phyloP scores from a whole-genome alignment of 352 stramenopile species.

The Halophytophthora batemanensis region DNA sequence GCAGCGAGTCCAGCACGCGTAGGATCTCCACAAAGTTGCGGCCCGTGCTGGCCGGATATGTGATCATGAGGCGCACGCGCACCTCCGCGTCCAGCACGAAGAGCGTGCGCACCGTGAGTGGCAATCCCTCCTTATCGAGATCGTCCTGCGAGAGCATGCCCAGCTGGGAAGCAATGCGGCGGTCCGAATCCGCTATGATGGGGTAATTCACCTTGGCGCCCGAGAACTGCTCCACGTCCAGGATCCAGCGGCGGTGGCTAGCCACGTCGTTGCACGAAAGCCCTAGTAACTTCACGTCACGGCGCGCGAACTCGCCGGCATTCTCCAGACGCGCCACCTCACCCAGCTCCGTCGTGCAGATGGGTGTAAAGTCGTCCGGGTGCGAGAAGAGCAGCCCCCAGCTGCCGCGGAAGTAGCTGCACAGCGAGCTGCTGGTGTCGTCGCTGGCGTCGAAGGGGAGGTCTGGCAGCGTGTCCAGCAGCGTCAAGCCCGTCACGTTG shows the following conservation, averaged over 20 bases:
- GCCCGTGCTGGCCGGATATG: constrained; percentile 90
- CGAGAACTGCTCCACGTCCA: constrained; percentile 80
- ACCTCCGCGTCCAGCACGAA: constrained; percentile 91
- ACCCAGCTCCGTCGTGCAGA: constrained; percentile 93
- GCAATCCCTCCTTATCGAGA: constrained; percentile 68
- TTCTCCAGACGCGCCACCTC: constrained; percentile 82
- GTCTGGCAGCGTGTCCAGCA: constrained; percentile 59
- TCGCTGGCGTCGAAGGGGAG: constrained; percentile 57
- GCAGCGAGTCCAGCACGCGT: constrained; percentile 87
- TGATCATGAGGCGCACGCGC: constrained; percentile 88
- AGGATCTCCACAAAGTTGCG: constrained; percentile 94
- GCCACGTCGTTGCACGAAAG: constrained; percentile 76
- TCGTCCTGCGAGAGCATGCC: constrained; percentile 89
- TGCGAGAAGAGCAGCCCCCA: constrained; percentile 84
- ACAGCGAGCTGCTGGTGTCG: constrained; percentile 45
- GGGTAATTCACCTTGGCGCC: constrained; percentile 82
- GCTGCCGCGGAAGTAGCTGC: constrained; percentile 57
- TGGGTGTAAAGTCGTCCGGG: constrained; percentile 90
- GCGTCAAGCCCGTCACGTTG: constrained; percentile 48
- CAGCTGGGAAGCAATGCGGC: constrained; percentile 72
- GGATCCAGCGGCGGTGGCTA: constrained; percentile 76
- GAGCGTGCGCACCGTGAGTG: constrained; percentile 88
- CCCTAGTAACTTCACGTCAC: constrained; percentile 79
- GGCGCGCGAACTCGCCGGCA: constrained; percentile 65
- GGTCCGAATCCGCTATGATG: constrained; percentile 88